A percentile compares a stretch with the other conserved stretches of the same genome.
Conservation (phyloP, 129 eudicot species). For the Centrapalus pauciflorus region DNA sequence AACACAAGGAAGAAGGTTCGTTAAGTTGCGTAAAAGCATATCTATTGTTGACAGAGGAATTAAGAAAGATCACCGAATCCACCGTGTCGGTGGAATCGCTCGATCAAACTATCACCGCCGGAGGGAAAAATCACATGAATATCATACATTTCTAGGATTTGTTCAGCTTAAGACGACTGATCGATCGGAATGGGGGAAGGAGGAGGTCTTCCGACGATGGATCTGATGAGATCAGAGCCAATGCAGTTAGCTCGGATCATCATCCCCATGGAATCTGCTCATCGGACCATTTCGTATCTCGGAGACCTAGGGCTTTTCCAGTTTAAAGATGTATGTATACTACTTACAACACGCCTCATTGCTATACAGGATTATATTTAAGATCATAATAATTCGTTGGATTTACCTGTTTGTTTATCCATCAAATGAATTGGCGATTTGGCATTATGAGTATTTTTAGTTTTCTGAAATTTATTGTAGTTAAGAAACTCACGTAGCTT, state of each 20-base stretch:
- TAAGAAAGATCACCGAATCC: constrained; percentile 26
- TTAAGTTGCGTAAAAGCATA: constrained; percentile 31
- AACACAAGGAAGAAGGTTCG: constrained; percentile 6
- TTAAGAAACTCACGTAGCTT: not conserved
- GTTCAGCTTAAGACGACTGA: constrained; percentile 1
- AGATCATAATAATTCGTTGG: not conserved
- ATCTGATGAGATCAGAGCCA: constrained; percentile 80
- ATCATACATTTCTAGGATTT: constrained; percentile 10
- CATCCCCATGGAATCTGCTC: constrained; percentile 76
- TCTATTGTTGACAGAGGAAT: constrained; percentile 15
- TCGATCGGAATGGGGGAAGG: constrained; percentile 32
- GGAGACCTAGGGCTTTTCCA: constrained; percentile 83
- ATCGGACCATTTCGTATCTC: constrained; percentile 73
- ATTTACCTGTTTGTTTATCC: not conserved
- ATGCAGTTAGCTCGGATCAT: constrained; percentile 84
- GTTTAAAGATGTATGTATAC: constrained; percentile 77
- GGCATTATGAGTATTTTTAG: constrained; percentile 17
- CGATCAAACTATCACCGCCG: constrained; percentile 17
- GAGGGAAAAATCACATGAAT: constrained; percentile 8
- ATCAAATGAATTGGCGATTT: not conserved
- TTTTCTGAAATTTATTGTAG: not conserved
- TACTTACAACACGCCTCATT: not conserved
- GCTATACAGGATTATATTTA: not conserved
- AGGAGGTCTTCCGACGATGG: constrained; percentile 58
- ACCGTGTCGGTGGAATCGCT: constrained; percentile 31